Conservation (phyloP, 345 rosid species). For the Rhodomyrtus tomentosa region DNA sequence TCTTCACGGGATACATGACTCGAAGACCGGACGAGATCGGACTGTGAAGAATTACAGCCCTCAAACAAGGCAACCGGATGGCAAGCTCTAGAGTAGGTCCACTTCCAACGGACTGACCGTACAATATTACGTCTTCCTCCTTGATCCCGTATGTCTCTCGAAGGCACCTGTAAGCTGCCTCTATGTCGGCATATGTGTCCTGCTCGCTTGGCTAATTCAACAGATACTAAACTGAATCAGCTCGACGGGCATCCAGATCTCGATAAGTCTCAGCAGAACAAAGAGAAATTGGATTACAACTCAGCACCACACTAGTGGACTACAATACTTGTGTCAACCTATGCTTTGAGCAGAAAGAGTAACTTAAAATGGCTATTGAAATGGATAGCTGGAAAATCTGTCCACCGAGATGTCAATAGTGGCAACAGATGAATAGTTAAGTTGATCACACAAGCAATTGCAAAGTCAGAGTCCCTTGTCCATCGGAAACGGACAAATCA, state of each 20-base stretch:
- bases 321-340: not conserved
- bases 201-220: conserved; percentile 61
- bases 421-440: not conserved
- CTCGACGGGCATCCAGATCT: not conserved
- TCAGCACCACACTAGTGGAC: not conserved
- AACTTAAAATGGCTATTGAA: not conserved
- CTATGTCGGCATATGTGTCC: conserved; percentile 85
- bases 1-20: conserved; percentile 71
- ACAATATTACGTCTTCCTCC: conserved; percentile 66
- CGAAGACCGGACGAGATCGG: conserved; percentile 82
- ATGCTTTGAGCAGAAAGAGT: not conserved
- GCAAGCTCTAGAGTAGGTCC: conserved; percentile 85
- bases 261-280: not conserved
- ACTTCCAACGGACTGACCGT: conserved; percentile 88
- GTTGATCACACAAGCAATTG: not conserved
- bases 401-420: not conserved
- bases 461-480: not conserved
- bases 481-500: not conserved
- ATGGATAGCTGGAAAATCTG: not conserved
- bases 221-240: not conserved
- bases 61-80: conserved; percentile 38
- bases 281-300: not conserved
- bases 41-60: conserved; percentile 80
- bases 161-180: conserved; percentile 64
- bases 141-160: conserved; percentile 44